Evolutionary conservation across 1,284 basidiomycete species (phyloP).

Genomic region (Ceratobasidium sp.): DNA sequence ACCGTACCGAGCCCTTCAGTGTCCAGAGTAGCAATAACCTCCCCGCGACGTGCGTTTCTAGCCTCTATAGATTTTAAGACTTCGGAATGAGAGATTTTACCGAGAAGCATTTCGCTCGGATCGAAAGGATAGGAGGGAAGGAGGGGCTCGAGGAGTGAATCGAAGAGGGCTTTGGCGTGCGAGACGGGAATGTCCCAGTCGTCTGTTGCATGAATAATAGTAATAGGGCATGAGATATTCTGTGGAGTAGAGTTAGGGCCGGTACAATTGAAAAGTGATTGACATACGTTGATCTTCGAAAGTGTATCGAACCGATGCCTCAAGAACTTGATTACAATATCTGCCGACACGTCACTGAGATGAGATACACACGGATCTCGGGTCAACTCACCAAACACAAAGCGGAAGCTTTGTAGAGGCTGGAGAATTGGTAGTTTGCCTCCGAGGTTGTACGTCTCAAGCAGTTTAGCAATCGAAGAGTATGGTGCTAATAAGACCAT

Average conservation of each 20-base stretch:
- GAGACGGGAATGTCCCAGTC: slow-evolving; percentile 85
- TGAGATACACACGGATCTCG: slow-evolving; percentile 2
- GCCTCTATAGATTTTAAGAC: slow-evolving; percentile 56
- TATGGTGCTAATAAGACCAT: slow-evolving; percentile 85
- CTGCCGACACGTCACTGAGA: slow-evolving; percentile 57
- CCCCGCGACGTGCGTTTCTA: slow-evolving; percentile 61
- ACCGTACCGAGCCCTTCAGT: slow-evolving; percentile 72
- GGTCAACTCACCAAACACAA: slow-evolving; percentile 72
- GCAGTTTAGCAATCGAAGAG: slow-evolving; percentile 72
- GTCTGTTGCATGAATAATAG: slow-evolving; percentile 85
- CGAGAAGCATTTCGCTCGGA: slow-evolving; percentile 1
- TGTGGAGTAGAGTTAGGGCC: slow-evolving; percentile 54
- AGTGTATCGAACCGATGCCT: slow-evolving; percentile 78
- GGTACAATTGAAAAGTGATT: neutral
- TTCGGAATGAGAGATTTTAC: slow-evolving; percentile 20
- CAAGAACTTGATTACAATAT: slow-evolving; percentile 70
- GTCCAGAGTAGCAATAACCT: slow-evolving; percentile 64
- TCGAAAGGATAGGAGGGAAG: slow-evolving; percentile 67
- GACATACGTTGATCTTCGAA: slow-evolving; percentile 69
- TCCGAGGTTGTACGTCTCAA: slow-evolving; percentile 80
- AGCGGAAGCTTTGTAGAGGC: slow-evolving; percentile 77
- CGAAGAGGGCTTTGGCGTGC: slow-evolving; percentile 81
- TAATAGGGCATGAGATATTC: slow-evolving; percentile 74
- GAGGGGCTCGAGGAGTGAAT: slow-evolving; percentile 73
- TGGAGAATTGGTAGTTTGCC: slow-evolving; percentile 79